A percentile compares a stretch with the other conserved stretches of the same genome.
Conservation (phyloP, 1,284 basidiomycete species). For the Bondarzewia mesenterica region DNA sequence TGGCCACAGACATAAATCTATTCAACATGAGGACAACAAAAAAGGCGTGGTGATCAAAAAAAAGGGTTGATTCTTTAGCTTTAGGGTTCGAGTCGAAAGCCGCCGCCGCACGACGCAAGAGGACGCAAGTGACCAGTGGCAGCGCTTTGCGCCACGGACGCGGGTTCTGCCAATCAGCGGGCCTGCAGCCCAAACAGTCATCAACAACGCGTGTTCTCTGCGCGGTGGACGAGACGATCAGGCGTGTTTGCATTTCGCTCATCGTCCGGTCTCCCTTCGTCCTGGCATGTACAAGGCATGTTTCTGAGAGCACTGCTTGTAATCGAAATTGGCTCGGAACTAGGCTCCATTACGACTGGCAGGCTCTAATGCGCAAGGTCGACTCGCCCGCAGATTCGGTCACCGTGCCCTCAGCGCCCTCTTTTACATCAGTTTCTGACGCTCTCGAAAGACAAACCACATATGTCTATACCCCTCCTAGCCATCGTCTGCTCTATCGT, state of each 20-base stretch:
- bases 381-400: not conserved
- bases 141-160: not conserved
- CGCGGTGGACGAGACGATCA: not conserved
- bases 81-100: no score
- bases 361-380: no score
- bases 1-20: no score
- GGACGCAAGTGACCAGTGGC: no score
- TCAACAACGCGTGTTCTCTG: not conserved
- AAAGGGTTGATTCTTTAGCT: no score
- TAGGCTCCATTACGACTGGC: no score
- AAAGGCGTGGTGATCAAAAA: no score
- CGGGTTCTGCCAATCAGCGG: not conserved
- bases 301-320: no score
- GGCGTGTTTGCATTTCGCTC: not conserved
- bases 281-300: not conserved
- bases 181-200: not conserved
- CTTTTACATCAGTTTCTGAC: no score
- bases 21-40: no score
- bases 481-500: conserved; percentile 58
- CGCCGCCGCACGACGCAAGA: no score
- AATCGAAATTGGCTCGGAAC: no score
- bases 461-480: conserved; percentile 13
- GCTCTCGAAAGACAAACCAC: conserved; percentile 9
- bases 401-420: not conserved
- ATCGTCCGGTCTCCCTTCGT: not conserved